Base-by-base conservation (phyloP, 1,284 basidiomycete species). In the Fomitiporia mediterranea region DNA sequence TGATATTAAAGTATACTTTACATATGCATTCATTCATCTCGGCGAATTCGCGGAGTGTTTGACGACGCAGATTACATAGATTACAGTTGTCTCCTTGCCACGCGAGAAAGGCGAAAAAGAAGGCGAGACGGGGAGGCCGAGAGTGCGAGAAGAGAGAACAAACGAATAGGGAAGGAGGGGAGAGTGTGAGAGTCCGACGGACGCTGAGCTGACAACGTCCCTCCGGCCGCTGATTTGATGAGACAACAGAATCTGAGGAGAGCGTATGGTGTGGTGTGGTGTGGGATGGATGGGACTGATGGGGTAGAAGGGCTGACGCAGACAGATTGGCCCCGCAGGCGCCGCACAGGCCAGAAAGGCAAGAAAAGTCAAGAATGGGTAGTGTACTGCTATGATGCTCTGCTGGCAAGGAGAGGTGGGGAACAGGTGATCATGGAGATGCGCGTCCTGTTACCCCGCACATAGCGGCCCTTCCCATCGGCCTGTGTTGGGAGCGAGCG, bases 221-320 rank as follows among this genome's bases (percentile, higher is more conserved):
- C 9, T 44, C 44, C 44, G 44, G 44, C 44, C 44, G 44, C 44
- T 44, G 43, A 27, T 44, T 44, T 44, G 43, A 44, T 44, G 21
- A 44, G 3, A 21, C n/a, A n/a, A 2, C 9, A n/a, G 2, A 11
- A 8, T 5, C 8, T n/a, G n/a, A n/a, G n/a, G n/a, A n/a, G n/a
- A n/a, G n/a, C n/a, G n/a, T n/a, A n/a, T n/a, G n/a, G n/a, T n/a
- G n/a, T n/a, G n/a, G n/a, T n/a, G n/a, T n/a, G n/a, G n/a, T n/a
- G n/a, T n/a, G n/a, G n/a, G 21, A 44, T 21, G 17, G 21, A 25
- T 30, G 17, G 13, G 42, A 6, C 23, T 46, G 27, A 4, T 4
- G 43, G 13, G 13, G 32, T 34, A 6, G 13, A 6, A 34, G 32
- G 6, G 32, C 6, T 34, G 32, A 34, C 13, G 32, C 32, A 34